A percentile compares a stretch with the other conserved stretches of the same genome.
These are phyloP conservation scores for Styphnolobium japonicum DNA, from an alignment of 306 rosid species.

Conservation along the genomic window DNA sequence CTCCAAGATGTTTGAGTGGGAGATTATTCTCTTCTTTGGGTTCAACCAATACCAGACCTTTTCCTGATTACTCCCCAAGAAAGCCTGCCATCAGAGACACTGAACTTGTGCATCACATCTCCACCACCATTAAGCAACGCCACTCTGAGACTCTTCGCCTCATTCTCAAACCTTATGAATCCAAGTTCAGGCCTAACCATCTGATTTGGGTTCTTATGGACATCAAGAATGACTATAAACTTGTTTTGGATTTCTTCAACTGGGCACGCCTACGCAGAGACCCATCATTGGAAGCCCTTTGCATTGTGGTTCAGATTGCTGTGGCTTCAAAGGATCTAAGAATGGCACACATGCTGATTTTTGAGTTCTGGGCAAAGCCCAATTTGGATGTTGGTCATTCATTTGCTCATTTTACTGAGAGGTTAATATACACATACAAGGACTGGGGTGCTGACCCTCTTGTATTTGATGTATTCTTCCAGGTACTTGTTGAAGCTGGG, in stretches of 20 bases:
- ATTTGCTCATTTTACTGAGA: constrained; percentile 48
- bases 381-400: constrained; percentile 34
- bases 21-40: constrained; percentile 19
- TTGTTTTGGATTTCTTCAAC: constrained; percentile 63
- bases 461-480: constrained; percentile 73
- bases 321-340: constrained; percentile 58
- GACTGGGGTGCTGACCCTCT: constrained; percentile 77
- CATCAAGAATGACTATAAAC: constrained; percentile 52
- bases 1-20: constrained; percentile 24
- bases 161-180: constrained; percentile 57
- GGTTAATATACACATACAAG: constrained; percentile 77
- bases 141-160: constrained; percentile 61
- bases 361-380: constrained; percentile 57
- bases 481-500: constrained; percentile 72
- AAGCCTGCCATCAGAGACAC: constrained; percentile 59
- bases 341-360: constrained; percentile 59
- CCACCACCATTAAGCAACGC: constrained; percentile 62
- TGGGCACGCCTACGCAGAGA: constrained; percentile 64
- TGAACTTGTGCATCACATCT: constrained; percentile 58
- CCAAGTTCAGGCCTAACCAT: constrained; percentile 55
- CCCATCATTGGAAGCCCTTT: constrained; percentile 64
- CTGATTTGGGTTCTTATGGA: constrained; percentile 73
- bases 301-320: constrained; percentile 68
- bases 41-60: constrained; percentile 56
- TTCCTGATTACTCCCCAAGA: constrained; percentile 81